A percentile compares a stretch with the other conserved stretches of the same genome.
Evolutionary conservation across 345 rosid genomes (phyloP).

Genomic region (Populus davidiana): DNA sequence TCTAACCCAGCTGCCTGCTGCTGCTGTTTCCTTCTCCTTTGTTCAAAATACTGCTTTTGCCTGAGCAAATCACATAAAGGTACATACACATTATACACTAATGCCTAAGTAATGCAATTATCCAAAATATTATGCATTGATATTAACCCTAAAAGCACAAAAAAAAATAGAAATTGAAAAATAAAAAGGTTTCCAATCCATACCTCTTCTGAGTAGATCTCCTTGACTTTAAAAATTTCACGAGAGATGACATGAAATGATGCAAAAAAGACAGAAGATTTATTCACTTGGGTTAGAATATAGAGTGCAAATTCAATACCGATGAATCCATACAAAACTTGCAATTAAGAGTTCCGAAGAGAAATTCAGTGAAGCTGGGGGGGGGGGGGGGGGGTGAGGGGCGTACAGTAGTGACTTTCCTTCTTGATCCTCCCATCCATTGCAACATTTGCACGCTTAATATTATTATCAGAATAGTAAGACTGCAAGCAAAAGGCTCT

Average conservation of each 20-base stretch:
- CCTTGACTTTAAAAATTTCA: slow-evolving; percentile 40
- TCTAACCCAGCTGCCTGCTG: slow-evolving; percentile 38
- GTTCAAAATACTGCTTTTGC: slow-evolving; percentile 90
- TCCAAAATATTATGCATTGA: background rate
- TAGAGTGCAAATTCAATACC: slow-evolving; percentile 7
- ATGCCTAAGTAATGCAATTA: background rate
- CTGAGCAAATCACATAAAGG: slow-evolving; percentile 24
- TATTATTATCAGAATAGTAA: too few species aligned
- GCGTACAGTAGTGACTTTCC: slow-evolving; percentile 67
- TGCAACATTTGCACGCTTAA: slow-evolving; percentile 49
- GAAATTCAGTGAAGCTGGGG: too few species aligned
- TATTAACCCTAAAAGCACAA: background rate
- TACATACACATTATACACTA: background rate
- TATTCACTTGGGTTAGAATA: background rate
- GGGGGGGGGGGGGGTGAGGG: accelerated
- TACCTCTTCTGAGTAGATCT: slow-evolving; percentile 59
- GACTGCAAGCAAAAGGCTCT: background rate
- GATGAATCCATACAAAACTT: background rate
- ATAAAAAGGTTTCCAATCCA: background rate
- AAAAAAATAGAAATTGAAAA: too few species aligned
- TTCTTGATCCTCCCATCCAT: slow-evolving; percentile 96
- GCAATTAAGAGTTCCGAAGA: background rate
- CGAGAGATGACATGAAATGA: background rate
- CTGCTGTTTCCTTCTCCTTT: slow-evolving; percentile 59
- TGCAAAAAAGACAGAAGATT: background rate